Conservation (phyloP, 176 grass and related monocot species). For the Musa acuminata region DNA sequence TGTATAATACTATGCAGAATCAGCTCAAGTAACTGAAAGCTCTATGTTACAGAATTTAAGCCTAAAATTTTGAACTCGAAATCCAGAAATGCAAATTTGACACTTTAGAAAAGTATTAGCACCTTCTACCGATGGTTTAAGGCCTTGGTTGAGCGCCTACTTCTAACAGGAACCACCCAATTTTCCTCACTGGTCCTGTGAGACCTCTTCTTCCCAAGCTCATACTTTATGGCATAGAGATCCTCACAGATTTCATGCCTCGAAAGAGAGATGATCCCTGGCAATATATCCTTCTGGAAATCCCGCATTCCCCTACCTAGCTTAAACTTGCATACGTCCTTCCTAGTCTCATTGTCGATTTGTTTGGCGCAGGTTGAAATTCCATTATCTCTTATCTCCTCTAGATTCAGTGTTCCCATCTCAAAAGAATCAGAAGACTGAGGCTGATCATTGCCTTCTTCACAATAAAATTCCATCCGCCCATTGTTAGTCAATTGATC, state of each 20-base stretch:
- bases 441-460: conserved; percentile 18
- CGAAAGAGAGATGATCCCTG: conserved; percentile 66
- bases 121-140: conserved; percentile 14
- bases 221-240: conserved; percentile 61
- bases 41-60: background rate
- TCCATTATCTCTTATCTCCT: conserved; percentile 59
- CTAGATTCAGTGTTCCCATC: conserved; percentile 38
- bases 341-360: conserved; percentile 32
- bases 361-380: conserved; percentile 29
- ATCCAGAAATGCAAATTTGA: background rate
- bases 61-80: background rate
- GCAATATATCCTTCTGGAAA: conserved; percentile 83
- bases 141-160: conserved; percentile 30
- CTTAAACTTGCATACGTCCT: conserved; percentile 34
- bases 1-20: background rate
- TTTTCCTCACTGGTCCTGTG: conserved; percentile 32
- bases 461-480: conserved; percentile 8
- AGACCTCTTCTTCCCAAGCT: conserved; percentile 51
- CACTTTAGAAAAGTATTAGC: background rate
- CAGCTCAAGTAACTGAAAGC: background rate
- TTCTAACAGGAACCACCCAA: conserved; percentile 21
- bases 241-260: conserved; percentile 89
- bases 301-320: conserved; percentile 71
- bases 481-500: conserved; percentile 11
- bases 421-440: conserved; percentile 62